Conservation (phyloP, 495 filamentous ascomycete genomes). For the Tuber magnatum region DNA sequence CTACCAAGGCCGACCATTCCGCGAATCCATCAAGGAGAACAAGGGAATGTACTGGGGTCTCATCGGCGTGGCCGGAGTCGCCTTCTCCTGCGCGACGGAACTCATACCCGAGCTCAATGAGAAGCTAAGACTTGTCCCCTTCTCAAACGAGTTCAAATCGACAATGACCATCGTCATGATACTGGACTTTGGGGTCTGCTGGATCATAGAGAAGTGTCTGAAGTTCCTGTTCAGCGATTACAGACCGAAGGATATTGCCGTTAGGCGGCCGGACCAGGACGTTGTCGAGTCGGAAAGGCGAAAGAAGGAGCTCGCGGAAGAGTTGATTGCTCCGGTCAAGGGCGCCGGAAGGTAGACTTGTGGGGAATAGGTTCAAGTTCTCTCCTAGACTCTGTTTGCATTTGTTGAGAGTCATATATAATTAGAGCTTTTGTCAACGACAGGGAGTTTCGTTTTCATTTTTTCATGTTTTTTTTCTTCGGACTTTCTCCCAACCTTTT, state of each 20-base stretch:
- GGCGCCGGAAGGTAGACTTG: not conserved
- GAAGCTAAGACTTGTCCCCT: conserved; percentile 87
- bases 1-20: conserved; percentile 97
- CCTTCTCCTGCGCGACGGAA: conserved; percentile 94
- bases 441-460: not conserved
- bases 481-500: not conserved
- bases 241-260: conserved; percentile 86
- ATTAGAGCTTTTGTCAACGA: conserved; percentile 1
- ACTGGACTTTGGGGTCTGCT: conserved; percentile 83
- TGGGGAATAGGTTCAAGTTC: conserved; percentile 17
- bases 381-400: not conserved
- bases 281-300: conserved; percentile 63
- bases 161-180: conserved; percentile 81
- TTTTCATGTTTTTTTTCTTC: not conserved
- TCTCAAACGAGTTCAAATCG: conserved; percentile 79
- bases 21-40: conserved; percentile 91
- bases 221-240: conserved; percentile 87
- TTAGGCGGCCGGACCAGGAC: conserved; percentile 80
- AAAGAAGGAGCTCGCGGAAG: conserved; percentile 53
- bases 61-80: conserved; percentile 74
- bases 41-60: conserved; percentile 97
- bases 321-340: conserved; percentile 49
- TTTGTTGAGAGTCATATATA: conserved; percentile 6
- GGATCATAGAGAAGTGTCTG: conserved; percentile 75
- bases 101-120: conserved; percentile 93